Percentiles rank a stretch among this genome's conserved stretches.
Conservation (phyloP, 1,284 basidiomycete genomes). For the Sanghuangporus baumii region DNA sequence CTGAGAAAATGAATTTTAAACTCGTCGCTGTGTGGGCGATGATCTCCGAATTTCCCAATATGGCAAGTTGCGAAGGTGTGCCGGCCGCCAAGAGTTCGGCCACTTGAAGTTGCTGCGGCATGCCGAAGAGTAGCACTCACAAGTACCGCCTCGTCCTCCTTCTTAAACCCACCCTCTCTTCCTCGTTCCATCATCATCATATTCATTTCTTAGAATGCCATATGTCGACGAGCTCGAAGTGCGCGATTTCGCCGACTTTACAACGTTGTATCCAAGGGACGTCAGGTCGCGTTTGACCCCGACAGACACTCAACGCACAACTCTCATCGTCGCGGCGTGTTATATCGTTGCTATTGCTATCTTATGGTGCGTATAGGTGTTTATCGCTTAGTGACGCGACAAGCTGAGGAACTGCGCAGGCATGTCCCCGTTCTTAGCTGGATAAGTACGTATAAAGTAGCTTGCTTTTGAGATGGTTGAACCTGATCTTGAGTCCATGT, state of each 20-base stretch:
- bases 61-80: neutral
- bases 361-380: constrained; percentile 50
- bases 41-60: neutral
- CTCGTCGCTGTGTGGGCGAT: neutral
- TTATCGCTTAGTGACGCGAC: neutral
- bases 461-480: neutral
- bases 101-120: neutral
- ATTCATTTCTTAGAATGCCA: neutral
- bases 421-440: constrained; percentile 69
- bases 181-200: neutral
- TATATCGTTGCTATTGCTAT: constrained; percentile 71
- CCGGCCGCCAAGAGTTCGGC: neutral
- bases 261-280: constrained; percentile 27
- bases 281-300: constrained; percentile 44
- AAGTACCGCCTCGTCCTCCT: neutral
- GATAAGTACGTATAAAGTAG: constrained; percentile 49
- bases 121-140: neutral
- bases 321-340: constrained; percentile 69
- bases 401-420: constrained; percentile 34
- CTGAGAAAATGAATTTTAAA: too few species aligned
- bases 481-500: constrained; percentile 8
- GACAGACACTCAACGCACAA: constrained; percentile 66
- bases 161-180: neutral
- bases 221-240: constrained; percentile 10
- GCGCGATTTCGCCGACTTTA: constrained; percentile 2